A percentile compares a stretch with the other conserved stretches of the same genome.
Conservation (phyloP, 164 flowering plant species). For the Vitis rotundifolia region DNA sequence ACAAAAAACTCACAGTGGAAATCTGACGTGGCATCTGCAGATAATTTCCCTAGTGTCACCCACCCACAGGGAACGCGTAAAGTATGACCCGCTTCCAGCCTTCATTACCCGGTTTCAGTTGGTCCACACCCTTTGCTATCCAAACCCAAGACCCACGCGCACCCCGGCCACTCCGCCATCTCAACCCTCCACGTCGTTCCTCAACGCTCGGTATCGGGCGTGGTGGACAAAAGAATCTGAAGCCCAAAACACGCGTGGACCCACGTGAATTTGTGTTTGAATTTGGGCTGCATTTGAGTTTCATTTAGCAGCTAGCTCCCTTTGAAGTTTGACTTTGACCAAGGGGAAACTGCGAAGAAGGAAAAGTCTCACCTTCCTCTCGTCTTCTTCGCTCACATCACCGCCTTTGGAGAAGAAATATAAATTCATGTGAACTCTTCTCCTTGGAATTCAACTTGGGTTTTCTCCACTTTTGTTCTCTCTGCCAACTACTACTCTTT, state of each 20-base stretch:
- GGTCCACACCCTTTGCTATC: not conserved
- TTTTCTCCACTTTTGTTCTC: no score
- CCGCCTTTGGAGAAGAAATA: not conserved
- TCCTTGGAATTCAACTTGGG: not conserved
- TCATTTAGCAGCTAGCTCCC: not conserved
- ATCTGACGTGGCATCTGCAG: not conserved
- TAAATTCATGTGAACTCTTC: not conserved
- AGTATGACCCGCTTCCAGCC: no score
- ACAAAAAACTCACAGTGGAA: not conserved
- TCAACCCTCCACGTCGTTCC: not conserved
- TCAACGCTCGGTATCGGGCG: no score
- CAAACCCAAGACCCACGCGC: not conserved
- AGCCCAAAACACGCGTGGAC: not conserved
- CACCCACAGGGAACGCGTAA: no score
- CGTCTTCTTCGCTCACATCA: slow-evolving; percentile 26
- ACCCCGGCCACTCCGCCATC: not conserved
- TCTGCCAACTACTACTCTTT: not conserved
- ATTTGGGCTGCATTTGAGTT: slow-evolving; percentile 3
- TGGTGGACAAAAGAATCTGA: no score
- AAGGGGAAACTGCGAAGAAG: slow-evolving; percentile 15
- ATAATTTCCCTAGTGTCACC: no score
- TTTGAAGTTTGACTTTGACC: slow-evolving; percentile 23
- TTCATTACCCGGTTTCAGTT: not conserved
- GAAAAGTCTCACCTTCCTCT: slow-evolving; percentile 56
- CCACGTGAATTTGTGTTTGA: not conserved